Conservation (phyloP, 2,329 filamentous ascomycete genomes). For the Xylaria sp. region DNA sequence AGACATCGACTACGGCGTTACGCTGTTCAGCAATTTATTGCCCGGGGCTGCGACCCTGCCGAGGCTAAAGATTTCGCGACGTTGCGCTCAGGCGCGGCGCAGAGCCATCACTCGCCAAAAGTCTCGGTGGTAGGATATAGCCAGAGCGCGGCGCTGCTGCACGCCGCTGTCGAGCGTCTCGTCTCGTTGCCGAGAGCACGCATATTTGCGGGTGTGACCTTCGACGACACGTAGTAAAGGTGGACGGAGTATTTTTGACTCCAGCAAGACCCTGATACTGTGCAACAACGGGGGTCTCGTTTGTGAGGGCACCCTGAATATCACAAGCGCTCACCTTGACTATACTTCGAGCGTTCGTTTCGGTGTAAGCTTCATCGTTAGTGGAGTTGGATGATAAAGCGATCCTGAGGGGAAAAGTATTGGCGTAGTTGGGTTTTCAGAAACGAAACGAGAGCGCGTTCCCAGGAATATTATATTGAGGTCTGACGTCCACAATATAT, state of each 20-base stretch:
- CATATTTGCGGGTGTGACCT: constrained; percentile 41
- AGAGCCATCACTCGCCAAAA: constrained; percentile 48
- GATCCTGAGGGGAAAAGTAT: neutral
- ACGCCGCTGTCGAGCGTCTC: constrained; percentile 46
- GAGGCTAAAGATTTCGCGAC: constrained; percentile 46
- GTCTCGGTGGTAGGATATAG: constrained; percentile 50
- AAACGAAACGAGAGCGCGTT: neutral
- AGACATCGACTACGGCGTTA: constrained; percentile 45
- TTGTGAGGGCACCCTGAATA: constrained; percentile 53
- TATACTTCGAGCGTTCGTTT: constrained; percentile 10
- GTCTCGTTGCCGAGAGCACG: constrained; percentile 2
- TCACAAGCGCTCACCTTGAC: constrained; percentile 20
- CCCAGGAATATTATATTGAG: neutral
- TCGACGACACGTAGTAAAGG: constrained; percentile 48
- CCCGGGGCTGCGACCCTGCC: constrained; percentile 44
- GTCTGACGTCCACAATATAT: neutral
- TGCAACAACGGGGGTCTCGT: constrained; percentile 62
- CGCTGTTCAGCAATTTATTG: constrained; percentile 45
- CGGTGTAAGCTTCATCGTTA: constrained; percentile 30
- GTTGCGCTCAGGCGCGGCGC: constrained; percentile 46
- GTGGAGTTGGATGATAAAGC: constrained; percentile 4
- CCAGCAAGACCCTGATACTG: constrained; percentile 51
- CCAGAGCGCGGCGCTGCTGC: constrained; percentile 50
- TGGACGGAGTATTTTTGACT: constrained; percentile 46
- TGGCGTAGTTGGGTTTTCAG: no score